Percentiles rank a stretch among this genome's conserved stretches.
phyloP scores from a whole-genome alignment of 345 rosid genomes.

The Bruguiera gymnorhiza region DNA sequence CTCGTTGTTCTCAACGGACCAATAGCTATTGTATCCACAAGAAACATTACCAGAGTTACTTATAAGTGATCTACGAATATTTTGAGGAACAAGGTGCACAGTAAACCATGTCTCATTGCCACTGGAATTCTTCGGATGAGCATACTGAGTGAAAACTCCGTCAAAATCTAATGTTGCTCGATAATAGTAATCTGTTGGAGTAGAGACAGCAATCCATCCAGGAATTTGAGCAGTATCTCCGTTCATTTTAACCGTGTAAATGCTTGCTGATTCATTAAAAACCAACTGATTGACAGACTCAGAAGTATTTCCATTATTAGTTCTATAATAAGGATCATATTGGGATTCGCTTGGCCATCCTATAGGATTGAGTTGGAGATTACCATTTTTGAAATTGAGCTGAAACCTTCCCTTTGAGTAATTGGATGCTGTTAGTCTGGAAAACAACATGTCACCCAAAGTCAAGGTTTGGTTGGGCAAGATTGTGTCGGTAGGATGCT shows the following conservation, averaged over 20 bases:
- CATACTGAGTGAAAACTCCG: constrained; percentile 21
- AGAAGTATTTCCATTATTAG: too few relatives aligned
- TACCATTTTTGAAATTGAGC: constrained; percentile 25
- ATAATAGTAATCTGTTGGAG: constrained; percentile 9
- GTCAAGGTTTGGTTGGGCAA: too few relatives aligned
- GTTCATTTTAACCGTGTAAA: background rate
- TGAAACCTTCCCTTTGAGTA: constrained; percentile 33
- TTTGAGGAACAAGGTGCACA: constrained; percentile 5
- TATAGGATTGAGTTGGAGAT: constrained; percentile 19
- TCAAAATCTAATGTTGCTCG: constrained; percentile 19
- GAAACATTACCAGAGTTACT: too few relatives aligned
- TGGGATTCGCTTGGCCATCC: constrained; percentile 12
- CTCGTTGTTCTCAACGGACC: too few relatives aligned
- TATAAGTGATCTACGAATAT: background rate
- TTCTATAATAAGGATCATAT: constrained; percentile 9
- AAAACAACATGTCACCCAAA: background rate
- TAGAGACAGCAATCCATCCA: background rate
- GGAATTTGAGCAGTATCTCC: constrained; percentile 15
- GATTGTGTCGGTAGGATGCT: too few relatives aligned
- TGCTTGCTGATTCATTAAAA: too few relatives aligned
- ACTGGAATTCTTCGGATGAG: constrained; percentile 9
- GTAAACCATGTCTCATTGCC: background rate
- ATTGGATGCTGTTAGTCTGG: constrained; percentile 10
- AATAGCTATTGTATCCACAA: too few relatives aligned
- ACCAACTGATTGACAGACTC: too few relatives aligned